Percentiles rank a stretch among this genome's conserved stretches.
These are phyloP conservation scores for Kluyveromyces aestuarii DNA, from an alignment of 805 yeast genomes.

Conservation along the genomic window DNA sequence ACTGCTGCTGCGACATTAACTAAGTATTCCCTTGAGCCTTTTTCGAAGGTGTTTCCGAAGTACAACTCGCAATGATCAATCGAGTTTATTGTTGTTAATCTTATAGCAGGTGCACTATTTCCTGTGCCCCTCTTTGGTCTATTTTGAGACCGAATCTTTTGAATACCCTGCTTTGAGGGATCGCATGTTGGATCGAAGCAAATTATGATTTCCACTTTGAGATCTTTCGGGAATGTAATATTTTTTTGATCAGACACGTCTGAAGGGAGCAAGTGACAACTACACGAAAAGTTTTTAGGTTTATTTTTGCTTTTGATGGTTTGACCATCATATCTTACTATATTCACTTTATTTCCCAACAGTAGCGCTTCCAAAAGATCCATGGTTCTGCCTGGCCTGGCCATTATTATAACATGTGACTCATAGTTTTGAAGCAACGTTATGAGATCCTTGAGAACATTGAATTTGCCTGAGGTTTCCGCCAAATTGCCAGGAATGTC, in stretches of 20 bases:
- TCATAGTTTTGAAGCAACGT: slow-evolving; percentile 39
- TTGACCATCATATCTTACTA: slow-evolving; percentile 55
- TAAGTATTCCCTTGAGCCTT: slow-evolving; percentile 36
- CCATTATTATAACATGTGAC: slow-evolving; percentile 58
- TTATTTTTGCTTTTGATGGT: slow-evolving; percentile 39
- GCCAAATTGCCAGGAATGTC: slow-evolving; percentile 64
- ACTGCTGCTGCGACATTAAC: slow-evolving; percentile 71
- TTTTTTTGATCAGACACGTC: slow-evolving; percentile 10
- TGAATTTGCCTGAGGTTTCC: slow-evolving; percentile 79
- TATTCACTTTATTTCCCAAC: slow-evolving; percentile 48
- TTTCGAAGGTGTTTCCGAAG: slow-evolving; percentile 30
- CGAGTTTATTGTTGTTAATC: slow-evolving; percentile 70
- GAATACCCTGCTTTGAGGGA: slow-evolving; percentile 27
- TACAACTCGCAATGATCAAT: slow-evolving; percentile 69
- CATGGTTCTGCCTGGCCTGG: slow-evolving; percentile 57
- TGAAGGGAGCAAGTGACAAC: slow-evolving; percentile 40
- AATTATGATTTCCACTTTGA: slow-evolving; percentile 47
- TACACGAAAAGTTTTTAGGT: slow-evolving; percentile 20
- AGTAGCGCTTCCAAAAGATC: slow-evolving; percentile 69
- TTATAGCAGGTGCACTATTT: slow-evolving; percentile 44
- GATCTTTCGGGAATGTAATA: slow-evolving; percentile 14
- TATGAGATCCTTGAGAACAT: slow-evolving; percentile 55
- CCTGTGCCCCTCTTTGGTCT: slow-evolving; percentile 20
- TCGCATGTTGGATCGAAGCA: slow-evolving; percentile 57
- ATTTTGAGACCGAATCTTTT: slow-evolving; percentile 19